These are phyloP conservation scores for Gautieria morchelliformis DNA, from an alignment of 768 basidiomycete species.

Conservation along the genomic window DNA sequence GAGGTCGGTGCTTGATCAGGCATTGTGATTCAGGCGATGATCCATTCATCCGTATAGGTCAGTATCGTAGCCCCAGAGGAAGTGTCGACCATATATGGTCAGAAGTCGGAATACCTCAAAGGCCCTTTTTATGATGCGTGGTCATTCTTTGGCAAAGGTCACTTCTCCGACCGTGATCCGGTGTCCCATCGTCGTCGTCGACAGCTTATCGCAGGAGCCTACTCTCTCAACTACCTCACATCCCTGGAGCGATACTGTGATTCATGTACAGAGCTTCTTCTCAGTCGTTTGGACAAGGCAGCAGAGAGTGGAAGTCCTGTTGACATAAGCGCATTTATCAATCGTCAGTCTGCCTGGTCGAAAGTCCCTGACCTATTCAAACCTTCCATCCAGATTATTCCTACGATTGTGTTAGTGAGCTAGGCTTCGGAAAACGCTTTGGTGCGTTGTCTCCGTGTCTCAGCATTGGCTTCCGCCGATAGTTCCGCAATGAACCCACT, in stretches of 20 bases:
- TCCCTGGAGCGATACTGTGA: conserved; percentile 2
- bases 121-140: conserved; percentile 5
- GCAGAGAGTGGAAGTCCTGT: neutral
- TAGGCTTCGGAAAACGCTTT: conserved; percentile 1
- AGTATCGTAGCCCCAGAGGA: conserved; percentile 2
- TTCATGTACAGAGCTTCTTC: neutral
- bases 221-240: conserved; percentile 1
- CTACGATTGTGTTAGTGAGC: conserved; percentile 1
- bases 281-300: neutral
- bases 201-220: neutral
- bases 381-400: neutral
- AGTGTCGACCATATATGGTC: neutral
- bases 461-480: neutral
- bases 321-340: neutral
- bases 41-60: neutral
- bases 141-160: neutral
- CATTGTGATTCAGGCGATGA: neutral
- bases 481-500: neutral
- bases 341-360: neutral
- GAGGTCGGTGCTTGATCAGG: neutral
- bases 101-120: neutral
- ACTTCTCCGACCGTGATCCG: conserved; percentile 6
- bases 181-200: neutral
- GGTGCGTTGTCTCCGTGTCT: neutral
- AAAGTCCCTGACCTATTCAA: neutral